Percentiles rank a stretch among this genome's conserved stretches.
These are phyloP conservation scores for Monosporascus sp. DNA, from an alignment of 2,329 filamentous ascomycete genomes.

Conservation along the genomic window DNA sequence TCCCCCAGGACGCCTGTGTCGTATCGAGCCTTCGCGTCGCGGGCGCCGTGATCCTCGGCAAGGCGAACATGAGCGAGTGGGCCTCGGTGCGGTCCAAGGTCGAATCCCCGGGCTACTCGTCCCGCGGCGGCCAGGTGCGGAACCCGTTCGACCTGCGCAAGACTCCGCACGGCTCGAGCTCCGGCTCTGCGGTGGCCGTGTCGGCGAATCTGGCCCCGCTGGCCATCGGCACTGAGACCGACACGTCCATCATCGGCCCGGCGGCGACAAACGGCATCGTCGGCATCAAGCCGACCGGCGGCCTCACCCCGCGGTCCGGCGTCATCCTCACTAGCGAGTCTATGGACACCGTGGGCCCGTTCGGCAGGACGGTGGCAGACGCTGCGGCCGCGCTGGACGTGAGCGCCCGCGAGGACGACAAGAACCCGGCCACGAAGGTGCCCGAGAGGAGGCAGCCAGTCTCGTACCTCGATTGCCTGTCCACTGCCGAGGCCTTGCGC, in stretches of 20 bases:
- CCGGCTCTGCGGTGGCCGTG: constrained; percentile 54
- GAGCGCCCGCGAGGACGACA: constrained; percentile 55
- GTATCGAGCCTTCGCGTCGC: constrained; percentile 54
- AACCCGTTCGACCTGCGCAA: constrained; percentile 57
- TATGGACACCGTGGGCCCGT: constrained; percentile 61
- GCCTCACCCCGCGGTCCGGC: constrained; percentile 54
- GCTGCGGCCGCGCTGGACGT: constrained; percentile 56
- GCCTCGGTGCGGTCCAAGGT: constrained; percentile 55
- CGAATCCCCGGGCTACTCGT: constrained; percentile 57
- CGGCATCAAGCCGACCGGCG: constrained; percentile 63
- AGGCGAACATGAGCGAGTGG: constrained; percentile 61
- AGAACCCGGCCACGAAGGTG: constrained; percentile 55
- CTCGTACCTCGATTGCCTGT: constrained; percentile 54
- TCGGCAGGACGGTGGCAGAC: constrained; percentile 61
- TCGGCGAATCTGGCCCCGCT: constrained; percentile 55
- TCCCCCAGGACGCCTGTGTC: constrained; percentile 52
- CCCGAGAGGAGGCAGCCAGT: constrained; percentile 37
- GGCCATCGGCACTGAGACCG: constrained; percentile 56
- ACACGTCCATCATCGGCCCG: constrained; percentile 57
- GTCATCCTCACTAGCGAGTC: constrained; percentile 61
- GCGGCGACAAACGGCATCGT: constrained; percentile 51
- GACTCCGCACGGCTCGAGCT: constrained; percentile 57
- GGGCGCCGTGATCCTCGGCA: constrained; percentile 61
- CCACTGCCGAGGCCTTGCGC: constrained; percentile 46
- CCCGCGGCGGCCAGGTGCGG: constrained; percentile 56